These are phyloP conservation scores for Penicillium sp. DNA, from an alignment of 2,329 filamentous ascomycete genomes.

Conservation along the genomic window DNA sequence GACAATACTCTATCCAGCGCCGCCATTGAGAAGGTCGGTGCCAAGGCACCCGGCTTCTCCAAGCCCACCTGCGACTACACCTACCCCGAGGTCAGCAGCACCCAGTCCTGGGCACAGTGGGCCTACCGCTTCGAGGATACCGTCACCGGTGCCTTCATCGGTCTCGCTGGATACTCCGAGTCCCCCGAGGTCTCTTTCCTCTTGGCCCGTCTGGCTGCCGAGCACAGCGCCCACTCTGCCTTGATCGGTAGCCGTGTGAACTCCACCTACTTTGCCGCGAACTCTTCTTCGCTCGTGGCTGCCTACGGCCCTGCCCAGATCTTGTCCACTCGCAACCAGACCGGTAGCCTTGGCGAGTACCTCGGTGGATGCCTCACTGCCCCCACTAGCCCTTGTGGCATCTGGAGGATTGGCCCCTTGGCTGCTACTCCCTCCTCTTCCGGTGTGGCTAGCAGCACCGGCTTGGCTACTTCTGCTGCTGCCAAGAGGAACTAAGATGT, in stretches of 20 bases:
- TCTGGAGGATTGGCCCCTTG: constrained; percentile 24
- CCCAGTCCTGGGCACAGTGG: constrained; percentile 18
- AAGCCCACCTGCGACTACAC: constrained; percentile 25
- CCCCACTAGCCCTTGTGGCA: constrained; percentile 23
- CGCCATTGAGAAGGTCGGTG: constrained; percentile 24
- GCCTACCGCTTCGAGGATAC: constrained; percentile 24
- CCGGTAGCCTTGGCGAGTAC: constrained; percentile 26
- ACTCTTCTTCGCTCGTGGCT: constrained; percentile 21
- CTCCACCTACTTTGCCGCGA: constrained; percentile 19
- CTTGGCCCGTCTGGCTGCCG: constrained; percentile 28
- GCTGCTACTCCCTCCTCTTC: constrained; percentile 19
- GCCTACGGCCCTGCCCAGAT: constrained; percentile 26
- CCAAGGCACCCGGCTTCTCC: constrained; percentile 16
- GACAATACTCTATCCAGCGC: constrained; percentile 25
- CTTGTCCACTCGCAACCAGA: constrained; percentile 18
- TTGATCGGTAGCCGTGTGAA: constrained; percentile 22
- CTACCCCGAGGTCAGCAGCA: constrained; percentile 16
- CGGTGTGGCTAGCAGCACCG: constrained; percentile 1
- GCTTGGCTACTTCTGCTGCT: not conserved
- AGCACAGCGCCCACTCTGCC: constrained; percentile 25
- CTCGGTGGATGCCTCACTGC: constrained; percentile 24
- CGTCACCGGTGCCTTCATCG: constrained; percentile 27
- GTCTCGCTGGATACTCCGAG: constrained; percentile 28
- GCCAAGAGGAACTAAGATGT: not conserved
- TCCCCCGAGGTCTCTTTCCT: constrained; percentile 33